A percentile compares a stretch with the other conserved stretches of the same genome.
These are phyloP conservation scores for Dictyostelium citrinum DNA, from an alignment of 78 protist species.

Conservation along the genomic window DNA sequence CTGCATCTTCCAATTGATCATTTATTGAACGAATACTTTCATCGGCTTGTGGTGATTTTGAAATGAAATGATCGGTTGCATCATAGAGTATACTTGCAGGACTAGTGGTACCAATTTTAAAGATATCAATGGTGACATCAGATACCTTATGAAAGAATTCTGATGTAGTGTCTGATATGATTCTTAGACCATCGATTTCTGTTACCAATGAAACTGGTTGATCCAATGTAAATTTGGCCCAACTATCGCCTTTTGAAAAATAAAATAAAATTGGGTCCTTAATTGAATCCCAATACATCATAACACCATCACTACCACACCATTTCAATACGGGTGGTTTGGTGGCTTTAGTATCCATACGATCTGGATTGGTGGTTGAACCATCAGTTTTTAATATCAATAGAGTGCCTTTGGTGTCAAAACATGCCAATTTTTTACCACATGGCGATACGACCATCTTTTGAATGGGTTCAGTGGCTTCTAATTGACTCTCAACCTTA, in stretches of 20 bases:
- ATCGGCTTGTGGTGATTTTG: constrained; percentile 83
- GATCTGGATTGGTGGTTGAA: not conserved
- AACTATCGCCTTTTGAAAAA: constrained; percentile 2
- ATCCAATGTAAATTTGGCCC: not conserved
- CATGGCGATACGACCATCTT: constrained; percentile 28
- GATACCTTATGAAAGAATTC: constrained; percentile 91
- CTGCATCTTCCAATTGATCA: constrained; percentile 76
- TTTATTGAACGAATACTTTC: constrained; percentile 73
- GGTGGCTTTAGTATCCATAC: not conserved
- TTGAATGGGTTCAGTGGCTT: not conserved
- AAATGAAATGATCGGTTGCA: constrained; percentile 80
- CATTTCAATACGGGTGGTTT: constrained; percentile 15
- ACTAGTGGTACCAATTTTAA: constrained; percentile 76
- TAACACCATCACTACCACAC: constrained; percentile 63
- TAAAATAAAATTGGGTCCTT: constrained; percentile 5
- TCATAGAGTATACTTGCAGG: constrained; percentile 86
- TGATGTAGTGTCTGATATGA: constrained; percentile 53
- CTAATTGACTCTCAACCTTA: constrained; percentile 44
- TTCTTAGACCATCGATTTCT: constrained; percentile 91
- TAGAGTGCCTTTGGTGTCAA: not conserved
- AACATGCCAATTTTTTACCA: constrained; percentile 60
- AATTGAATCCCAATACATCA: constrained; percentile 25
- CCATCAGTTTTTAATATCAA: not conserved
- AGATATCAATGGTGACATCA: constrained; percentile 39
- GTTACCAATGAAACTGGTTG: constrained; percentile 62